phyloP scores from a whole-genome alignment of 169 alveolate genomes.

The Eimeria tenella region DNA sequence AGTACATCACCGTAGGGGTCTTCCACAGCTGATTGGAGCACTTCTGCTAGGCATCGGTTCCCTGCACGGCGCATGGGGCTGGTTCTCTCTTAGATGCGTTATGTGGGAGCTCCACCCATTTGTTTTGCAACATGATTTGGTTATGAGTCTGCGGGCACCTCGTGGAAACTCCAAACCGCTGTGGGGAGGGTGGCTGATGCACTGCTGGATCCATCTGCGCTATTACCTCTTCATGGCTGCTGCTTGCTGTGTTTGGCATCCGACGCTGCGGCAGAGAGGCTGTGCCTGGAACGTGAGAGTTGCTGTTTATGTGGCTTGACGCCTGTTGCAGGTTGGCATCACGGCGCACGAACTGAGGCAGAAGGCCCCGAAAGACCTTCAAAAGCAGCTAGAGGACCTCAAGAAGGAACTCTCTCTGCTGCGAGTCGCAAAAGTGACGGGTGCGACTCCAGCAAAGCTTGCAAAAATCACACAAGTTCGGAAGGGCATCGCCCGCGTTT shows the following conservation, averaged over 20 bases:
- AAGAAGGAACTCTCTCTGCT: constrained; percentile 94
- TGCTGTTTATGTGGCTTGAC: not conserved
- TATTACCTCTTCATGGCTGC: not conserved
- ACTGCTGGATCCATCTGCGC: not conserved
- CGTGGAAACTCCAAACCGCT: not conserved
- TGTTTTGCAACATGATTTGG: not conserved
- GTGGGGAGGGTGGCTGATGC: not conserved
- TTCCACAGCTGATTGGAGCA: too few species aligned
- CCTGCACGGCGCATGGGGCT: too few species aligned
- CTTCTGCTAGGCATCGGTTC: too few species aligned
- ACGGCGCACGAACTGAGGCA: constrained; percentile 92
- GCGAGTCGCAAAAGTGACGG: constrained; percentile 94
- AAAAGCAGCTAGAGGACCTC: constrained; percentile 92
- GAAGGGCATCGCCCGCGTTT: constrained; percentile 95
- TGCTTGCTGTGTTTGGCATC: not conserved
- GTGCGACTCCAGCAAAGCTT: constrained; percentile 93
- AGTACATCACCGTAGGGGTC: not conserved
- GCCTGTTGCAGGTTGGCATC: constrained; percentile 85
- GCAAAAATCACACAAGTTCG: constrained; percentile 92
- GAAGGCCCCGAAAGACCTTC: constrained; percentile 92
- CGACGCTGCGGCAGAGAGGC: not conserved
- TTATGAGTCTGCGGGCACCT: not conserved
- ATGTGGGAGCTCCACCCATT: too few species aligned
- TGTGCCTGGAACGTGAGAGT: not conserved
- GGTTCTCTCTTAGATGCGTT: too few species aligned